Conservation (phyloP, 257 asterid genomes). For the Solanum ahanhuiri region DNA sequence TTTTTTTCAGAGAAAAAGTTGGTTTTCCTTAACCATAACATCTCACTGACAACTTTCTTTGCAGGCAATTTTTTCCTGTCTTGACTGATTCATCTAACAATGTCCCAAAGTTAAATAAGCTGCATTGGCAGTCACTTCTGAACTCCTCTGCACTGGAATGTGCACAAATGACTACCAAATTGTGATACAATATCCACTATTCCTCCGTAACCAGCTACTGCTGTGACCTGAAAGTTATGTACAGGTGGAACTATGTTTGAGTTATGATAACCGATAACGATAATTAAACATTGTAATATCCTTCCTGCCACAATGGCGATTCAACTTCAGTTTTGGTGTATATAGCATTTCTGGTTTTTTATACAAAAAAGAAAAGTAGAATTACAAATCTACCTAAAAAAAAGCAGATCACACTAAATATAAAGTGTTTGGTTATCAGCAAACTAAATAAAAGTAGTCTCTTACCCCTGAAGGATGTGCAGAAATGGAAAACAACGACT, state of each 20-base stretch:
- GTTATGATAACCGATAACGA: neutral
- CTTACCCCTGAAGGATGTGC: slow-evolving; percentile 85
- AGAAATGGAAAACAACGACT: slow-evolving; percentile 62
- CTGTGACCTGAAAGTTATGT: slow-evolving; percentile 45
- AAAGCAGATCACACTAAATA: neutral
- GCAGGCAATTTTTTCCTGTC: neutral
- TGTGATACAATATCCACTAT: slow-evolving; percentile 87
- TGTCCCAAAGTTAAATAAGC: neutral
- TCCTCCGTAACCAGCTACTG: slow-evolving; percentile 91
- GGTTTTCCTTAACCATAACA: neutral
- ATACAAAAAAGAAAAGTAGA: neutral
- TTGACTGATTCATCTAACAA: neutral
- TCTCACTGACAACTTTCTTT: neutral
- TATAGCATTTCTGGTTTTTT: neutral
- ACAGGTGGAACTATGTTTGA: neutral
- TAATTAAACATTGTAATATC: neutral
- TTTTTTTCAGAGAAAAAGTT: neutral
- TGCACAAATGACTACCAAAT: slow-evolving; percentile 84
- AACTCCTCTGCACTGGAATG: slow-evolving; percentile 57
- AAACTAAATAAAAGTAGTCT: neutral
- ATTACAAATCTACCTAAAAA: neutral
- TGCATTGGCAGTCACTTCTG: slow-evolving; percentile 9
- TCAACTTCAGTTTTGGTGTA: neutral
- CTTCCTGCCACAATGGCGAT: neutral
- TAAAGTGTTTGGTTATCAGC: neutral